Evolutionary conservation across 1,284 basidiomycete species (phyloP).

Genomic region (Baeospora myosura): DNA sequence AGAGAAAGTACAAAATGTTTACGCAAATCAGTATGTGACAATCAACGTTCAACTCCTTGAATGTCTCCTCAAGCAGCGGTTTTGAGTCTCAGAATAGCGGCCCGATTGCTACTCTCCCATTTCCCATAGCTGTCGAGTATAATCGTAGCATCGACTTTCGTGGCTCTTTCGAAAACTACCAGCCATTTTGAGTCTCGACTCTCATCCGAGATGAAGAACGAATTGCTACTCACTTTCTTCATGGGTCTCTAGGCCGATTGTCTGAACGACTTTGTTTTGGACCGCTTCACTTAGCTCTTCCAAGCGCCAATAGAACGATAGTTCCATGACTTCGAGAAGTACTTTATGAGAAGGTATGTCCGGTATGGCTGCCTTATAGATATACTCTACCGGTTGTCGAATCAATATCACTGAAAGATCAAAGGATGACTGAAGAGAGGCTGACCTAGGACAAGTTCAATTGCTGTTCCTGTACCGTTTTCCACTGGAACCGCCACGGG

Average conservation of each 20-base stretch:
- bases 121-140: constrained; percentile 15
- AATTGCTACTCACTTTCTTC: constrained; percentile 12
- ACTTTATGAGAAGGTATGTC: neutral
- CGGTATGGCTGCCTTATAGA: neutral
- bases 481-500: constrained; percentile 14
- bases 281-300: constrained; percentile 13
- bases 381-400: neutral
- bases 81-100: constrained; percentile 16
- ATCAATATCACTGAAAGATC: neutral
- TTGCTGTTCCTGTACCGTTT: constrained; percentile 10
- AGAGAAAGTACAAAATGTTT: too few species aligned
- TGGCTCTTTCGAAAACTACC: constrained; percentile 10
- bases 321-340: constrained; percentile 4
- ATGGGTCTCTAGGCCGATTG: constrained; percentile 17
- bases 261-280: constrained; percentile 14
- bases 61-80: too few species aligned
- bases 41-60: too few species aligned
- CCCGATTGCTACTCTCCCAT: constrained; percentile 14
- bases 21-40: too few species aligned
- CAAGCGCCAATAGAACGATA: constrained; percentile 16
- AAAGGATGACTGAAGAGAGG: neutral
- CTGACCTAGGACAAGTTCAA: constrained; percentile 19
- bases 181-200: neutral
- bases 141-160: constrained; percentile 13
- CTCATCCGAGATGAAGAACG: neutral